These are phyloP conservation scores for Onygenales sp. DNA, from an alignment of 2,329 filamentous ascomycete species.

Conservation along the genomic window DNA sequence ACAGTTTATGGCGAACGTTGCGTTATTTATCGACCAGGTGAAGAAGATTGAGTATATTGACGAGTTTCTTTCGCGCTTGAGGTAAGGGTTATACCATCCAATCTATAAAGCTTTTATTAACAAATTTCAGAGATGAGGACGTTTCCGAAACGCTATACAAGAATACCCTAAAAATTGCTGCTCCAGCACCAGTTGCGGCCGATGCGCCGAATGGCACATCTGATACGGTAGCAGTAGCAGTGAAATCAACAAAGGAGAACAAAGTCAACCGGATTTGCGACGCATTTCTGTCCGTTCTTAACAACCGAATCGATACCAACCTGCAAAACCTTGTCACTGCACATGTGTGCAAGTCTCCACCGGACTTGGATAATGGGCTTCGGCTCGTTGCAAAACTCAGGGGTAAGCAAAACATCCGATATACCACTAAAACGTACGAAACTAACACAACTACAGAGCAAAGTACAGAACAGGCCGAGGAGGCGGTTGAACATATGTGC, in stretches of 20 bases:
- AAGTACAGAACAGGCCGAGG: slow-evolving; percentile 65
- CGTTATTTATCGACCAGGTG: slow-evolving; percentile 73
- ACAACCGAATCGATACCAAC: slow-evolving; percentile 52
- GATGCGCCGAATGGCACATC: slow-evolving; percentile 1
- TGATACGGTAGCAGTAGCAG: background rate
- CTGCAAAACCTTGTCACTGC: slow-evolving; percentile 91
- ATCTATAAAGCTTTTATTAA: slow-evolving; percentile 16
- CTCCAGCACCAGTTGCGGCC: slow-evolving; percentile 17
- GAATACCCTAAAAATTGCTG: slow-evolving; percentile 56
- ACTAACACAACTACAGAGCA: slow-evolving; percentile 35
- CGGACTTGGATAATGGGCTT: slow-evolving; percentile 79
- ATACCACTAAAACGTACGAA: background rate
- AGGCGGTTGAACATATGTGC: slow-evolving; percentile 91
- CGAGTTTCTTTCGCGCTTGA: slow-evolving; percentile 77
- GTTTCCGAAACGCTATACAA: slow-evolving; percentile 90
- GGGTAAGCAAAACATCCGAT: slow-evolving; percentile 21
- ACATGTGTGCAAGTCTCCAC: slow-evolving; percentile 85
- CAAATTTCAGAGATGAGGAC: slow-evolving; percentile 60
- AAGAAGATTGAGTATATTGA: slow-evolving; percentile 76
- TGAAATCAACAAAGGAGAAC: slow-evolving; percentile 19
- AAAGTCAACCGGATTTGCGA: slow-evolving; percentile 90
- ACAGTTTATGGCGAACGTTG: slow-evolving; percentile 70
- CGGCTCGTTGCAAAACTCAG: slow-evolving; percentile 65
- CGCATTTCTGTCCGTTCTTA: slow-evolving; percentile 63
- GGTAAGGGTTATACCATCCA: slow-evolving; percentile 40